Evolutionary conservation across 768 basidiomycete genomes (phyloP).

Genomic region (Mycena floridula): DNA sequence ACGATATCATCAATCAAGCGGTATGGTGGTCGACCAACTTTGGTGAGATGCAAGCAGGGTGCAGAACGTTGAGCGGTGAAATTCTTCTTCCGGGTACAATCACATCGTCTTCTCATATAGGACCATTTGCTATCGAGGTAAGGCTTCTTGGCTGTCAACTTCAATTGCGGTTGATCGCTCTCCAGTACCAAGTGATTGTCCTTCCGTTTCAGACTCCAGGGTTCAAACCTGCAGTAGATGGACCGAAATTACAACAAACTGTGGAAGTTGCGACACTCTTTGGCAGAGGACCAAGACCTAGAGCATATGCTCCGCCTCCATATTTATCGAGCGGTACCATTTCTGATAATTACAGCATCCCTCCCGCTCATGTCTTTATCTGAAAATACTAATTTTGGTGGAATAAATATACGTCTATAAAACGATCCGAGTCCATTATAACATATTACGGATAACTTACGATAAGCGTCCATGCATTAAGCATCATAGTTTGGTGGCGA

Average conservation of each 20-base stretch:
- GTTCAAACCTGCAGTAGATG: conserved; percentile 18
- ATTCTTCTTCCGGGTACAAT: conserved; percentile 27
- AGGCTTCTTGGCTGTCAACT: not conserved
- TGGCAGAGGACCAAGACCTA: too few relatives aligned
- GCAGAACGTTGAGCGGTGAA: conserved; percentile 27
- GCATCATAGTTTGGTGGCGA: conserved; percentile 1
- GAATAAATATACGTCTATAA: too few relatives aligned
- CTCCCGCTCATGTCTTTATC: too few relatives aligned
- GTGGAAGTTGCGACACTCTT: conserved; percentile 26
- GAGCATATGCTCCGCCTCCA: too few relatives aligned
- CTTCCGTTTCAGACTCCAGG: conserved; percentile 28
- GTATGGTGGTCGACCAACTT: conserved; percentile 1
- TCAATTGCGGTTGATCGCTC: not conserved
- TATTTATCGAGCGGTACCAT: too few relatives aligned
- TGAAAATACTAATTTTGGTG: too few relatives aligned
- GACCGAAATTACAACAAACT: conserved; percentile 20
- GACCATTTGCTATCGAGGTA: conserved; percentile 32
- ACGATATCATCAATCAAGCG: not conserved
- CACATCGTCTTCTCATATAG: conserved; percentile 32
- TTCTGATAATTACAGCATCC: too few relatives aligned
- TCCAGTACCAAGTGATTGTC: conserved; percentile 31
- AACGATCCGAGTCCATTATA: not conserved
- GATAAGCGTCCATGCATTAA: too few relatives aligned
- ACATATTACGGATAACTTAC: not conserved
- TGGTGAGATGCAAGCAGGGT: conserved; percentile 4